These are phyloP conservation scores for Cyclocybe cylindracea DNA, from an alignment of 768 basidiomycete genomes.

Conservation along the genomic window DNA sequence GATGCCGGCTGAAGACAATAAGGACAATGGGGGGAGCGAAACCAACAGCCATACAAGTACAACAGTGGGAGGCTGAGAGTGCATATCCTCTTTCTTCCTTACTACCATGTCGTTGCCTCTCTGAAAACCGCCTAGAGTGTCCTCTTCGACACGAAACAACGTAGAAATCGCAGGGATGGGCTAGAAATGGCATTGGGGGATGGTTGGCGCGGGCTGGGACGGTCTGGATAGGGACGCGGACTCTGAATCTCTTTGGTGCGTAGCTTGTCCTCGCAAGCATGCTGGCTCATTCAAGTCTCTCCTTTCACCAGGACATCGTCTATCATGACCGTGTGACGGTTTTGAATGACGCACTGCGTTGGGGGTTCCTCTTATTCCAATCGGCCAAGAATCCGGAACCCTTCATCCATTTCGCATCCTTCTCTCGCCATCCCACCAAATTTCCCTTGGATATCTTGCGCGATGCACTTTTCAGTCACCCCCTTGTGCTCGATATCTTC, in stretches of 20 bases:
- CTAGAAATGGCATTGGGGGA: no score
- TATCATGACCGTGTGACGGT: no score
- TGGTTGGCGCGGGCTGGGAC: no score
- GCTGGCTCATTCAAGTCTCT: no score
- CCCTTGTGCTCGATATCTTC: conserved; percentile 14
- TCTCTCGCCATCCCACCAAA: neutral
- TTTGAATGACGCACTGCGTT: no score
- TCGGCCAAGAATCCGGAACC: neutral
- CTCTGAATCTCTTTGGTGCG: no score
- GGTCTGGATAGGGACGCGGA: no score
- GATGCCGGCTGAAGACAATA: conserved; percentile 1
- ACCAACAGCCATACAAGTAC: conserved; percentile 19
- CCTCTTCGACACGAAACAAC: neutral
- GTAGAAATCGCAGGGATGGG: no score
- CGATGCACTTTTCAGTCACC: conserved; percentile 14
- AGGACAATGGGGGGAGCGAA: conserved; percentile 32
- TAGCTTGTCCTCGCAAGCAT: no score
- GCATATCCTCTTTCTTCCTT: conserved; percentile 14
- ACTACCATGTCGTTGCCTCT: neutral
- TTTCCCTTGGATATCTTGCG: neutral
- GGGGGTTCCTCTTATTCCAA: no score
- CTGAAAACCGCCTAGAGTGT: neutral
- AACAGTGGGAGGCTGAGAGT: conserved; percentile 4
- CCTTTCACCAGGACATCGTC: no score
- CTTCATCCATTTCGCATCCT: neutral